Conservation (phyloP, 805 yeast genomes). For the Dipodascopsis uninucleata region DNA sequence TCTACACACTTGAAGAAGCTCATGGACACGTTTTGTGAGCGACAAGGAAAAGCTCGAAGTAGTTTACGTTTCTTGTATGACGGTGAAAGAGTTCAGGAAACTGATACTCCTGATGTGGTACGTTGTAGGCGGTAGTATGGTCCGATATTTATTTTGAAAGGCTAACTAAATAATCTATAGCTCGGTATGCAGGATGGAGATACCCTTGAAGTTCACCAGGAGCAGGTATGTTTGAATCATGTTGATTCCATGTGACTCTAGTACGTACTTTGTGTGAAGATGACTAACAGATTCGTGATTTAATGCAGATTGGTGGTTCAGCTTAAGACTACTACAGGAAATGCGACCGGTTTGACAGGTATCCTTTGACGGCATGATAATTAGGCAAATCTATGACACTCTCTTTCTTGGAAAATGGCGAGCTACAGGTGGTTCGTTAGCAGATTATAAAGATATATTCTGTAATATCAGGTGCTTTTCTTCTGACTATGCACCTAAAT, state of each 20-base stretch:
- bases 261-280: not conserved
- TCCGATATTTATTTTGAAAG: not conserved
- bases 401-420: too few species aligned
- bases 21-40: constrained; percentile 96
- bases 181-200: constrained; percentile 94
- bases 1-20: constrained; percentile 88
- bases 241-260: too few species aligned
- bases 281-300: not conserved
- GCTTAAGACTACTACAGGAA: too few species aligned
- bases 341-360: too few species aligned
- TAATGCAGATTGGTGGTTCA: constrained; percentile 53
- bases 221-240: constrained; percentile 65
- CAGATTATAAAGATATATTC: too few species aligned
- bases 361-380: too few species aligned
- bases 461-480: too few species aligned
- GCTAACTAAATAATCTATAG: constrained; percentile 13
- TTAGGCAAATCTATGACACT: too few species aligned
- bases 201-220: constrained; percentile 94
- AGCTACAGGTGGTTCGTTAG: too few species aligned
- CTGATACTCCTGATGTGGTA: constrained; percentile 82
- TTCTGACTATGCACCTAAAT: too few species aligned
- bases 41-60: constrained; percentile 86
- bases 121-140: constrained; percentile 18
- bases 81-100: constrained; percentile 84
- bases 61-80: constrained; percentile 87